Evolutionary conservation across 208 protist species (phyloP), one percentile per base, ranked within the genome.

Genomic region (Hexamita inflata): DNA sequence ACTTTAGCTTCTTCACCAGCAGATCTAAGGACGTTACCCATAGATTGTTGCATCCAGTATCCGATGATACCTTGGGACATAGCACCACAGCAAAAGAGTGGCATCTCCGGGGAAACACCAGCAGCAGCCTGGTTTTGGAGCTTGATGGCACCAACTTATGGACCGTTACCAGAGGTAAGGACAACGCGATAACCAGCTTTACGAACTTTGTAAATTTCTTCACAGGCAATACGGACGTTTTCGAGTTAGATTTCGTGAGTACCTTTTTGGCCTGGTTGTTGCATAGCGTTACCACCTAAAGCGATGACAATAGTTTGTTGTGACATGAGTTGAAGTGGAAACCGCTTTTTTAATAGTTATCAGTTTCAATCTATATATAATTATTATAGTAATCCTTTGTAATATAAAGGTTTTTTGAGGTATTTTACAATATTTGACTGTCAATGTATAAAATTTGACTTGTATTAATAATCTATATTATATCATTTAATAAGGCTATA

Each of bases 11-110:
- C 0, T 7, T 77, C 77, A 2, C 45, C 45, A 9, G 39, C 4
- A 1, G 0, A 9, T 13, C 1, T 7, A 30, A 82, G 58, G 0
- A 39, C 58, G 29, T 78, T 81, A 1, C 49, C 26, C 0, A 83
- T 1, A 24, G 0, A 26, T 60, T 82, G 59, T 30, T 65, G 11
- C n/a, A 83, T 78, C 61, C 80, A 68, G 38, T 80, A 83, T 29
- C 80, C 80, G 26, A 83, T 82, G 0, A 76, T 32, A 40, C 77
- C 77, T 38, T 79, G 67, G 41, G 67, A 66, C 39, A 58, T 57
- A 39, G 67, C 65, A 35, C 76, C 76, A 67, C 67, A 75, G 26
- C 53, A 29, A 32, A n/a, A 35, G 0, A 79, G 24, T n/a, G 76
- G 67, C 39, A 61, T 49, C n/a, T 74, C 58, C 13, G 76, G 76